Evolutionary conservation across 331 rosid species (phyloP).

Genomic region (Malus hybrid): DNA sequence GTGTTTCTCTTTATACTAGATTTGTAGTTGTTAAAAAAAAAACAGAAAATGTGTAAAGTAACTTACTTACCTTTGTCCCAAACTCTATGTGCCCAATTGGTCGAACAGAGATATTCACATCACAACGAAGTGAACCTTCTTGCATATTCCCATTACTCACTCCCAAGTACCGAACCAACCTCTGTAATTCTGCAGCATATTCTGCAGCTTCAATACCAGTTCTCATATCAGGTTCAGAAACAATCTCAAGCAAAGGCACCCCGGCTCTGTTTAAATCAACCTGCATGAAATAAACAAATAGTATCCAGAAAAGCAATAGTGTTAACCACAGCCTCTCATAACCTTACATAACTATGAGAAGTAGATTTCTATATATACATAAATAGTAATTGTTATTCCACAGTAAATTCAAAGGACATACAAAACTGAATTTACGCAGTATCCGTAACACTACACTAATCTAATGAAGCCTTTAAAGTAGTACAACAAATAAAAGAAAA

Average conservation of each 20-base stretch:
- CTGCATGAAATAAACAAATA: slow-evolving; percentile 32
- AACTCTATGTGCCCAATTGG: slow-evolving; percentile 70
- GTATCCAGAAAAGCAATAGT: background rate
- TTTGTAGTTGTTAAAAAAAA: background rate
- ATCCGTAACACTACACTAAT: background rate
- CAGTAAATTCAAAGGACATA: background rate
- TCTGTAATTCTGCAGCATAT: slow-evolving; percentile 89
- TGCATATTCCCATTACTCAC: slow-evolving; percentile 97
- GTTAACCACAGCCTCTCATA: background rate
- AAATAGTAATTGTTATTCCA: background rate
- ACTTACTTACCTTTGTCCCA: slow-evolving; percentile 68
- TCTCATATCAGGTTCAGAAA: slow-evolving; percentile 98
- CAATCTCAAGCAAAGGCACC: slow-evolving; percentile 95
- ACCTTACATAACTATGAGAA: background rate
- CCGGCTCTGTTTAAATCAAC: slow-evolving; percentile 98
- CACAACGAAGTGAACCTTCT: slow-evolving; percentile 96
- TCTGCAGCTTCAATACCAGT: slow-evolving; percentile 96
- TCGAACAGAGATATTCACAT: slow-evolving; percentile 83
- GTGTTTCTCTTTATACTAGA: background rate
- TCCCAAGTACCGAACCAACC: slow-evolving; percentile 85
- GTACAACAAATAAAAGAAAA: background rate
- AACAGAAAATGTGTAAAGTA: background rate
- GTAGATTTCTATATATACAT: background rate
- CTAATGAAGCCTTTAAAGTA: background rate
- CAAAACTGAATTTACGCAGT: background rate